Evolutionary conservation across 129 eudicot species (phyloP).

Genomic region (Lonicera japonica): DNA sequence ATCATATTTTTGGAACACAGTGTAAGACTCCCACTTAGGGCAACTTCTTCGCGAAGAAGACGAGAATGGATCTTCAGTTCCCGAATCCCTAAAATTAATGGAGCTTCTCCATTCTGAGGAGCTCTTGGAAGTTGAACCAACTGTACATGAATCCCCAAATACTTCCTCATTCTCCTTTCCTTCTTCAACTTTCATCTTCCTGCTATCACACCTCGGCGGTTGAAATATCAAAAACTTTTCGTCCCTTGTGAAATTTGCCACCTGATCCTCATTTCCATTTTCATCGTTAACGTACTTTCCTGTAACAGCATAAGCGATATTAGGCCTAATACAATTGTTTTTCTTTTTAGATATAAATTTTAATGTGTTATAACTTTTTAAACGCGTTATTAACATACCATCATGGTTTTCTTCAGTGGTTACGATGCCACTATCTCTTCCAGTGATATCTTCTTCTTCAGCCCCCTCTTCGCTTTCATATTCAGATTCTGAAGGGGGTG

Average conservation of each 20-base stretch:
- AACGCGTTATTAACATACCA: constrained; percentile 23
- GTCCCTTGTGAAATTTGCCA: constrained; percentile 20
- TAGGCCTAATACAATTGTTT: too few species aligned
- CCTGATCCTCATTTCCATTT: constrained; percentile 27
- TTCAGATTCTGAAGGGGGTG: constrained; percentile 34
- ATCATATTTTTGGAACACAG: constrained; percentile 88
- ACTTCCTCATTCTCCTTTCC: constrained; percentile 56
- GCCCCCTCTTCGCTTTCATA: constrained; percentile 2
- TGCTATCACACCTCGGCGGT: constrained; percentile 36
- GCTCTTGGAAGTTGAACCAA: constrained; percentile 91
- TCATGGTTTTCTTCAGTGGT: constrained; percentile 28
- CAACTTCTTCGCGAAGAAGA: constrained; percentile 92
- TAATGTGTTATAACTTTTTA: not conserved
- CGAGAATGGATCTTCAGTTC: constrained; percentile 88
- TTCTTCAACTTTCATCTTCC: constrained; percentile 34
- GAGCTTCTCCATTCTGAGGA: constrained; percentile 98
- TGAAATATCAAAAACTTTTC: constrained; percentile 43
- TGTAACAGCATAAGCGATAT: constrained; percentile 7
- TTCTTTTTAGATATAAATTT: constrained; percentile 6
- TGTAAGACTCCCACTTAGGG: constrained; percentile 97
- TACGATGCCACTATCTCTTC: constrained; percentile 26
- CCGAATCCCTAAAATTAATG: constrained; percentile 56
- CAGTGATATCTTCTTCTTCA: constrained; percentile 19
- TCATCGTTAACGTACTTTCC: constrained; percentile 20
- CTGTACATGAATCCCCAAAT: constrained; percentile 67